Evolutionary conservation across 2,329 filamentous ascomycete genomes (phyloP), one percentile per base, ranked within the genome.

Genomic region (Fusarium sp.): DNA sequence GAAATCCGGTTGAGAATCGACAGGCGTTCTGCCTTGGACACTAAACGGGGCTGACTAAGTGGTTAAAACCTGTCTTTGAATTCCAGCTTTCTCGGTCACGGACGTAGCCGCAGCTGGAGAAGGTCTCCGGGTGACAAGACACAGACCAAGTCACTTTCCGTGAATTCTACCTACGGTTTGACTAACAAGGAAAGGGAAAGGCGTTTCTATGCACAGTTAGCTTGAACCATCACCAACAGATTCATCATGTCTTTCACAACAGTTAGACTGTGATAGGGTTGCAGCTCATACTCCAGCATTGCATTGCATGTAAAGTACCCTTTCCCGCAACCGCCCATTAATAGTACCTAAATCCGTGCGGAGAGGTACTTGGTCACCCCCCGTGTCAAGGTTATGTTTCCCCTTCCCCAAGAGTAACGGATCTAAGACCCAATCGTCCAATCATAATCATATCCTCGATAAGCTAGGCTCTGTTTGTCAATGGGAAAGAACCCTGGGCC

Each of bases 371-470:
- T 38, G 34, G 34, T 49, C 30, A 44, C 29, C 41, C 24, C 54
- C 43, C 25, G 47, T 63, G 67, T 60, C 67, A 60, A 64, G 67
- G 67, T 60, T 63, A 65, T 68, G 67, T 58, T 53, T 67, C 62
- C 66, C 66, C 62, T 64, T 71, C 58, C 64, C 55, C 61, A 56
- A 65, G 25, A 6, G 54, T 51, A 52, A 27, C 43, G 40, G 38
- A 24, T n/a, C 27, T 51, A 22, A 22, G 34, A 12, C 32, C 20
- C 49, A 53, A 25, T 56, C 16, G 20, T 32, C 60, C 66, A 69
- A 69, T 69, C 16, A 55, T 5, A 12, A n/a, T 6, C n/a, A 12
- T 27, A 7, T 27, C 16, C 27, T 25, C 16, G 8, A 29, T 29
- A 43, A 55, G 55, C 68, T 61, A 71, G 58, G 58, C 64, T 52